Evolutionary conservation across 768 basidiomycete genomes (phyloP), one percentile per base, ranked within the genome.

Genomic region (Arthromyces matolae): DNA sequence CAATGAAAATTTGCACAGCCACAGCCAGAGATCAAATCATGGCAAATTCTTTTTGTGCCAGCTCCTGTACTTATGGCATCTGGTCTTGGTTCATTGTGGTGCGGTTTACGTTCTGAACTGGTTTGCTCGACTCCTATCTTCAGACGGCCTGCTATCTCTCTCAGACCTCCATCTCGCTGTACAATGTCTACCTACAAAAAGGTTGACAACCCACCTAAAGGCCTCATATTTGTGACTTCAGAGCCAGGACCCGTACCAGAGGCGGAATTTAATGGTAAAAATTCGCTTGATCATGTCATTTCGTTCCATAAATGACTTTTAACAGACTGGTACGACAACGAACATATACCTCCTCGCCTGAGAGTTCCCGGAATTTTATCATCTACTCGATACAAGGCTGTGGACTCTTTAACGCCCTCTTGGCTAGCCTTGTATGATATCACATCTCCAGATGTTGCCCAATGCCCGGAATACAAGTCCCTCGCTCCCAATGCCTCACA

Each of bases 1-100:
- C 44, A 46, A 56, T 46, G 47, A 65, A 64, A 67, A 60, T 49
- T 54, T 60, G 58, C 66, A 67, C 63, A 64, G 66, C 66, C 66
- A 67, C 66, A 22, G 9, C 13, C 13, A n/a, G n/a, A n/a, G n/a
- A n/a, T n/a, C n/a, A n/a, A n/a, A n/a, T n/a, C n/a, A n/a, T n/a
- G n/a, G n/a, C n/a, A n/a, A n/a, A n/a, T n/a, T n/a, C n/a, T n/a
- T n/a, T n/a, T n/a, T n/a, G 12, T n/a, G n/a, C 40, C 3, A n/a
- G n/a, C 40, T 5, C 12, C 20, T 40, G 25, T 48, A 20, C 25
- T 47, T 27, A 12, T 31, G 20, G 46, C 18, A 23, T 19, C 32
- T 18, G 22, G 33, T 34, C 10, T 25, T 13, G 27, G 42, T 31
- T 38, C 25, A 19, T 35, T 42, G 14, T 14, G 40, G 52, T 13